Evolutionary conservation across 371 early-diverging fungal species (phyloP).

Genomic region (Umbelopsis sp.): DNA sequence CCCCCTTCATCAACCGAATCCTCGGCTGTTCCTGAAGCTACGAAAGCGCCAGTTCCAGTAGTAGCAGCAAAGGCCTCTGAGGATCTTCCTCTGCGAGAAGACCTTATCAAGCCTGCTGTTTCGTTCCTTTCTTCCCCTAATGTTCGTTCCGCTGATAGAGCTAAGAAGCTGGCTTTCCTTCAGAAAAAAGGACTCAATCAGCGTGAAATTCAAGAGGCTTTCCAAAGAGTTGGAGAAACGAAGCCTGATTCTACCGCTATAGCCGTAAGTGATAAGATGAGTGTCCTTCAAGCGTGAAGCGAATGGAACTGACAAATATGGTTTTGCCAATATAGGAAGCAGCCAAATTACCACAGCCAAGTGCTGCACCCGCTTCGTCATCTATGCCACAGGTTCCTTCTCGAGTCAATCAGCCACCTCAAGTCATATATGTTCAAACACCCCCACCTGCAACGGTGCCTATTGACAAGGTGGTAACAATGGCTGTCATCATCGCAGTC

Average conservation of each 20-base stretch:
- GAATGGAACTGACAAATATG: too few relatives aligned
- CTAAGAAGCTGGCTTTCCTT: constrained; percentile 65
- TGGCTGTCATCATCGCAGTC: constrained; percentile 44
- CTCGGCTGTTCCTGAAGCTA: not conserved
- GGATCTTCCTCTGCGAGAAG: constrained; percentile 47
- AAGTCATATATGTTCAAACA: constrained; percentile 39
- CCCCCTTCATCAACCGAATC: constrained; percentile 1
- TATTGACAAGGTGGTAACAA: constrained; percentile 35
- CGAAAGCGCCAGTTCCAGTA: not conserved
- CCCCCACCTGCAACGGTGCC: constrained; percentile 41
- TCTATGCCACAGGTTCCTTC: not conserved
- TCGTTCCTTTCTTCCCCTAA: constrained; percentile 63
- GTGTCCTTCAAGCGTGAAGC: not conserved
- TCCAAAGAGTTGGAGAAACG: constrained; percentile 36
- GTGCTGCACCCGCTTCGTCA: not conserved
- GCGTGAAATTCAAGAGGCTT: constrained; percentile 64
- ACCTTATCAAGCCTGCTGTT: constrained; percentile 59
- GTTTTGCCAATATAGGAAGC: not conserved
- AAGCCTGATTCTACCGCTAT: constrained; percentile 8
- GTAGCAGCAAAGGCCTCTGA: not conserved
- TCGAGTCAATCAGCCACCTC: constrained; percentile 27
- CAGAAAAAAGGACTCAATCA: constrained; percentile 62
- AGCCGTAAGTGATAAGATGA: not conserved
- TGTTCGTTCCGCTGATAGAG: constrained; percentile 57
- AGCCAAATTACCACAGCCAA: not conserved